Conservation (phyloP, 1,139 yeast genomes). For the Magnusiomyces tetraspermus region DNA sequence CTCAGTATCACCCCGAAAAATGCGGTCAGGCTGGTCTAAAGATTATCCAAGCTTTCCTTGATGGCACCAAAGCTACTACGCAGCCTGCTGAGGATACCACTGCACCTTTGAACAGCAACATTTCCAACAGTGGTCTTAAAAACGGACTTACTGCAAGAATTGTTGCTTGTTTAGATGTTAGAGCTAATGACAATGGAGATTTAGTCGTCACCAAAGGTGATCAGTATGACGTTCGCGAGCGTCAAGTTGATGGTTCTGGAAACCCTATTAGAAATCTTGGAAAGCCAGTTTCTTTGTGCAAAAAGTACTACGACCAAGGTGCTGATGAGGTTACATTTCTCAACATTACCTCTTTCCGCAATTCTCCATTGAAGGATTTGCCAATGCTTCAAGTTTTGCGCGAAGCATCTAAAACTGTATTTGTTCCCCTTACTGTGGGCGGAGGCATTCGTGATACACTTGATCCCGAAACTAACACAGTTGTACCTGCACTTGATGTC, state of each 20-base stretch:
- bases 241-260: conserved; percentile 37
- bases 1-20: conserved; percentile 97
- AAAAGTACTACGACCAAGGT: conserved; percentile 81
- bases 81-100: conserved; percentile 13
- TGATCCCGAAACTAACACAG: conserved; percentile 65
- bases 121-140: neutral
- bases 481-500: conserved; percentile 75
- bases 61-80: conserved; percentile 31
- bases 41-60: conserved; percentile 62
- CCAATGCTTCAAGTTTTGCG: conserved; percentile 90
- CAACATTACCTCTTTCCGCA: conserved; percentile 89
- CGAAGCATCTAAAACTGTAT: conserved; percentile 76
- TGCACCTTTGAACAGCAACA: neutral
- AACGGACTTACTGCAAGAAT: conserved; percentile 78
- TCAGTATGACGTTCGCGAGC: conserved; percentile 91
- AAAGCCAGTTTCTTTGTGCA: conserved; percentile 90
- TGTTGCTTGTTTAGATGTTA: conserved; percentile 93
- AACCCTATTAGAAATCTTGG: conserved; percentile 77
- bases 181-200: conserved; percentile 89
- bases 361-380: conserved; percentile 80
- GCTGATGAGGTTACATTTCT: conserved; percentile 94
- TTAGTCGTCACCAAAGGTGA: conserved; percentile 96
- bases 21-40: conserved; percentile 84
- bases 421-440: conserved; percentile 94
- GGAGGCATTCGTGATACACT: conserved; percentile 90